phyloP scores from a whole-genome alignment of 805 yeast species.

The Sungouiozyma intestinalis region DNA sequence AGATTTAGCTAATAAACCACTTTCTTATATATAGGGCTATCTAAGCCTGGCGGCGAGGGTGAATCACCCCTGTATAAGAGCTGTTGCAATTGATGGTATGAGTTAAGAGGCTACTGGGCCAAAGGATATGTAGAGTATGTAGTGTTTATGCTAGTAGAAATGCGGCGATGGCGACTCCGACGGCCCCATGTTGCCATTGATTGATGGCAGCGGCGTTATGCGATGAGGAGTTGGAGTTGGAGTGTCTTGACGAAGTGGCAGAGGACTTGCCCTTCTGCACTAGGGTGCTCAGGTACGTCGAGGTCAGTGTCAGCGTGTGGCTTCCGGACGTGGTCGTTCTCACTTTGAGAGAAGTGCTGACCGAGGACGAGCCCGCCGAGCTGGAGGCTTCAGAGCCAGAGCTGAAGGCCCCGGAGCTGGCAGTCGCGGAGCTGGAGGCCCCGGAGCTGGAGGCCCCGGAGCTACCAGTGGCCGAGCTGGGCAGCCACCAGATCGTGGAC shows the following conservation, averaged over 20 bases:
- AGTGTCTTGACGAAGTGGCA: not conserved
- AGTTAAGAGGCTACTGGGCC: not conserved
- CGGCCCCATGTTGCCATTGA: not conserved
- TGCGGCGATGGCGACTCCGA: not conserved
- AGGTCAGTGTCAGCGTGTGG: constrained; percentile 3
- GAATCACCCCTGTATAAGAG: no score
- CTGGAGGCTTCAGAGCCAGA: constrained; percentile 2
- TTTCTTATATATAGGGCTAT: not conserved
- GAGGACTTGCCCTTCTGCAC: constrained; percentile 6
- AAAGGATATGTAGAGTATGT: not conserved
- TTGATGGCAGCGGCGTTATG: not conserved
- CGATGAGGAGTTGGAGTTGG: not conserved
- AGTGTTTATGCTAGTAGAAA: not conserved
- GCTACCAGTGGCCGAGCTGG: constrained; percentile 9
- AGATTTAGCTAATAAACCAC: not conserved
- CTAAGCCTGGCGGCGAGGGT: no score
- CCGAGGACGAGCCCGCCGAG: not conserved
- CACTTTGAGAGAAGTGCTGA: constrained; percentile 1
- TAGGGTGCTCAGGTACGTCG: constrained; percentile 8
- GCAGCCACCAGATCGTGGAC: constrained; percentile 26
- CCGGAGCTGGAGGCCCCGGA: constrained; percentile 3
- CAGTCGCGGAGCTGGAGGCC: constrained; percentile 1
- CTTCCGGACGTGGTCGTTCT: not conserved
- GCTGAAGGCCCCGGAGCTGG: constrained; percentile 1
- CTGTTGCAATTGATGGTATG: no score